These are phyloP conservation scores for Angomonas deanei DNA, from an alignment of 208 protist species.

Conservation along the genomic window DNA sequence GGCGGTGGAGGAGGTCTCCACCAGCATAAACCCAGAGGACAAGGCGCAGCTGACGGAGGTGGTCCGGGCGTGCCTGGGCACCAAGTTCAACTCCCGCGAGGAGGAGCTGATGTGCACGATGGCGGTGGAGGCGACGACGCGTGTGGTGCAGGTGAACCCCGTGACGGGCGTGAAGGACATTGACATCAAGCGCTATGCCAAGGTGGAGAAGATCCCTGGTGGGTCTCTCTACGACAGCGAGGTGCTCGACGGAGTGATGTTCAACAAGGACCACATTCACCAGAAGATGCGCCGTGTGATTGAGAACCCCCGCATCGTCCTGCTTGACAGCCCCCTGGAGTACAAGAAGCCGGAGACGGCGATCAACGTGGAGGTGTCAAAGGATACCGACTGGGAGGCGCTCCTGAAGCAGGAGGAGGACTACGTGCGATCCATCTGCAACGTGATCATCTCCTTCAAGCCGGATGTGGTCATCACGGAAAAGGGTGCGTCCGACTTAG, in stretches of 20 bases:
- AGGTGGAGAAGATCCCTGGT: slow-evolving; percentile 99
- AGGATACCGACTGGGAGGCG: slow-evolving; percentile 96
- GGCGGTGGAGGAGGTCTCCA: slow-evolving; percentile 90
- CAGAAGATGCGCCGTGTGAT: slow-evolving; percentile 98
- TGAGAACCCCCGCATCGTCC: slow-evolving; percentile 98
- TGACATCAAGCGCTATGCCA: slow-evolving; percentile 99
- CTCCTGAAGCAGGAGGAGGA: slow-evolving; percentile 99
- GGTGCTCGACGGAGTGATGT: slow-evolving; percentile 98
- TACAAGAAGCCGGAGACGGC: slow-evolving; percentile 99
- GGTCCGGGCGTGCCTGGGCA: slow-evolving; percentile 95
- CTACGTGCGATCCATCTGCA: slow-evolving; percentile 96
- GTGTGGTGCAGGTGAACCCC: slow-evolving; percentile 84
- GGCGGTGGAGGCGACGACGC: slow-evolving; percentile 97
- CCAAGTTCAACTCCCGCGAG: slow-evolving; percentile 98
- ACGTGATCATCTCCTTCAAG: slow-evolving; percentile 98
- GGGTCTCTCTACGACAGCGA: slow-evolving; percentile 97
- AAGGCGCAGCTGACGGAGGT: slow-evolving; percentile 85
- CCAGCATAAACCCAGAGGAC: slow-evolving; percentile 92
- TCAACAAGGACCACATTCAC: slow-evolving; percentile 99
- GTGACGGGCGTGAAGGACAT: slow-evolving; percentile 94
- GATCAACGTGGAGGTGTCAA: slow-evolving; percentile 97
- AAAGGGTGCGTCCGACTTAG: slow-evolving; percentile 99
- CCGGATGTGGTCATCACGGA: slow-evolving; percentile 99
- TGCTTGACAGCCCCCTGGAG: slow-evolving; percentile 99
- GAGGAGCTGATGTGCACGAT: slow-evolving; percentile 96